Base-by-base conservation (phyloP, 192 early-diverging fungal genomes). In the Lobosporangium transversale region DNA sequence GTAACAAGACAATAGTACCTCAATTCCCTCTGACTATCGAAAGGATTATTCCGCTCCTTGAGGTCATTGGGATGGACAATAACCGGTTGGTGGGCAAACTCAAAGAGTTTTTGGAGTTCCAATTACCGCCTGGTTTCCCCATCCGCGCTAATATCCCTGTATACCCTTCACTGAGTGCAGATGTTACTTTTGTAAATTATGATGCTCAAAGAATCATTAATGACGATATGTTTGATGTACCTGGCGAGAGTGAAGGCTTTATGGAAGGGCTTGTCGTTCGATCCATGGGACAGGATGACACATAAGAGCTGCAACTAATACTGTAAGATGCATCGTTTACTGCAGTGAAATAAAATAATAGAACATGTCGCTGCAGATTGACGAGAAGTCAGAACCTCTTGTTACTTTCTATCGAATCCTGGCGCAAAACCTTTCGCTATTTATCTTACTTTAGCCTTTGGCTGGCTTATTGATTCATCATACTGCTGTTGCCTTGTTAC, bases 171-270 rank as follows among this genome's bases (percentile, higher is more conserved):
- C 35, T 76, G 24, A 67, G 64, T 14, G 73, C 73, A 17, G 73
- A 76, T 49, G 73, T 76, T 1, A 76, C 73, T 1, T 76, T 76
- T 62, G 73, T 76, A 35, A 76, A 76, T 31, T 76, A 76, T 58
- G 73, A 76, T 52, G 73, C 73, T 9, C 50, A 67, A 14, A 35
- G 65, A 23, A 53, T 56, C 3, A 76, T 76, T 52, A 65, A 57
- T 33, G 53, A 61, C 4, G 48, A 56, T 9, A 56, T 67, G 64
- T 76, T 76, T 67, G 58, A 67, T 1, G 33, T 76, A 23, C 73
- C 73, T 51, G 59, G 59, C 0, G 37, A 61, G 18, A 44, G 43
- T 0, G 35, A 67, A 6, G 73, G 73, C 21, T 76, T 57, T 36
- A 17, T n/a, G 26, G 73, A 67, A 24, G 73, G 73, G 0, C 59